Conservation (phyloP, 768 basidiomycete genomes). For the Leccinum ochraceum region DNA sequence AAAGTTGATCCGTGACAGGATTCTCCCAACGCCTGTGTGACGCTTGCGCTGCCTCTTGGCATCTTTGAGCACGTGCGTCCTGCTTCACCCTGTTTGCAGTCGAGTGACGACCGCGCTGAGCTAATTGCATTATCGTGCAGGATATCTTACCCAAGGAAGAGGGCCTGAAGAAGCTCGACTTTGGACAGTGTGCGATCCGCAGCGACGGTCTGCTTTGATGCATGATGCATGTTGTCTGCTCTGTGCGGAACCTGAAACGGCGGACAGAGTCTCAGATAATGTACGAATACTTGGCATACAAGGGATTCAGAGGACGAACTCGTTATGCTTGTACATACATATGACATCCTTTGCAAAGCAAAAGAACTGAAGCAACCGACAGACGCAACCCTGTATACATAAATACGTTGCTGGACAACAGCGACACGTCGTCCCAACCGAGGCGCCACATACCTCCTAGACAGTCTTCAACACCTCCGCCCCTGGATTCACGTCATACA, state of each 20-base stretch:
- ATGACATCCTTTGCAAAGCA: neutral
- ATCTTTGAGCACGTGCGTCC: constrained; percentile 69
- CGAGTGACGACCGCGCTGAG: neutral
- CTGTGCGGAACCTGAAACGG: neutral
- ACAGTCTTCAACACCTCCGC: constrained; percentile 27
- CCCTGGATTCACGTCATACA: too few species aligned
- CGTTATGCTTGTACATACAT: neutral
- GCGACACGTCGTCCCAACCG: too few species aligned
- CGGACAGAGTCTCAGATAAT: neutral
- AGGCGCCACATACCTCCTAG: constrained; percentile 26
- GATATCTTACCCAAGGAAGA: constrained; percentile 68
- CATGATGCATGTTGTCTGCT: neutral
- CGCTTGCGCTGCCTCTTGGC: constrained; percentile 69
- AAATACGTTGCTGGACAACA: neutral
- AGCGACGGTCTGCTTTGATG: constrained; percentile 57
- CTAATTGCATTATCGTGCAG: constrained; percentile 31
- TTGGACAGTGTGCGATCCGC: constrained; percentile 66
- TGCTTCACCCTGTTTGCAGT: neutral
- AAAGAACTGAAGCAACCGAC: neutral
- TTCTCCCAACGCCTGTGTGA: constrained; percentile 78
- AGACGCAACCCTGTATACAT: neutral
- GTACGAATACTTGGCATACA: neutral
- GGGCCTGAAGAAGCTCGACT: constrained; percentile 57
- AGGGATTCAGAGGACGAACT: neutral
- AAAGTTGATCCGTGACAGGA: constrained; percentile 45